Evolutionary conservation across 345 rosid species (phyloP).

Genomic region (Eucalyptus regnans): DNA sequence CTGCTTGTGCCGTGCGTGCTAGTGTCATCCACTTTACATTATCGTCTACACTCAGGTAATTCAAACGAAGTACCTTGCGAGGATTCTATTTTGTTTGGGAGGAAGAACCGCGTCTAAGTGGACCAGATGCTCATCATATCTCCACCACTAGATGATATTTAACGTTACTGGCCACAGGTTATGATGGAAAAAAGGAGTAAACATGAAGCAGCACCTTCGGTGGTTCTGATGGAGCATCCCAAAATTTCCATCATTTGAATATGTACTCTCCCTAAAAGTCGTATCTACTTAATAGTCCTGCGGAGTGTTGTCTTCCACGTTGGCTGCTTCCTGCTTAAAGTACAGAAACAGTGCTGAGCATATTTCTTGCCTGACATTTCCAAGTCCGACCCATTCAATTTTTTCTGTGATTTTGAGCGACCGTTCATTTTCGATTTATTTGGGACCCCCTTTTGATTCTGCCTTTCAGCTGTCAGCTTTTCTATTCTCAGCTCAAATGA

Average conservation of each 20-base stretch:
- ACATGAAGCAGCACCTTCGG: background rate
- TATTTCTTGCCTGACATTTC: background rate
- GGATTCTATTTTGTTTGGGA: background rate
- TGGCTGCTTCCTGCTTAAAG: background rate
- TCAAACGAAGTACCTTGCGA: background rate
- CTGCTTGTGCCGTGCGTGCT: background rate
- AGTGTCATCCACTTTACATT: background rate
- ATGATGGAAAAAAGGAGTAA: background rate
- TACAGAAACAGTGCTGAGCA: background rate
- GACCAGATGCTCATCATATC: background rate
- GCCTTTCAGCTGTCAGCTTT: background rate
- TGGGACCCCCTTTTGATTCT: background rate
- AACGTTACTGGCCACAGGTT: background rate
- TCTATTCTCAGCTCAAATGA: background rate
- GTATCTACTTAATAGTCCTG: background rate
- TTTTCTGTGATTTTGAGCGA: background rate
- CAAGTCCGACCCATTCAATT: background rate
- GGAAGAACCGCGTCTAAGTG: background rate
- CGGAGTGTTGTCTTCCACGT: background rate
- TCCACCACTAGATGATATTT: background rate
- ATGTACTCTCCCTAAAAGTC: background rate
- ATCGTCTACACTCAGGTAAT: background rate
- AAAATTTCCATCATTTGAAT: background rate
- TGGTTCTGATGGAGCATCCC: background rate
- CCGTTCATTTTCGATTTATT: background rate